Base-by-base conservation (phyloP, 768 basidiomycete species). In the Phlebiopsis gigantea region DNA sequence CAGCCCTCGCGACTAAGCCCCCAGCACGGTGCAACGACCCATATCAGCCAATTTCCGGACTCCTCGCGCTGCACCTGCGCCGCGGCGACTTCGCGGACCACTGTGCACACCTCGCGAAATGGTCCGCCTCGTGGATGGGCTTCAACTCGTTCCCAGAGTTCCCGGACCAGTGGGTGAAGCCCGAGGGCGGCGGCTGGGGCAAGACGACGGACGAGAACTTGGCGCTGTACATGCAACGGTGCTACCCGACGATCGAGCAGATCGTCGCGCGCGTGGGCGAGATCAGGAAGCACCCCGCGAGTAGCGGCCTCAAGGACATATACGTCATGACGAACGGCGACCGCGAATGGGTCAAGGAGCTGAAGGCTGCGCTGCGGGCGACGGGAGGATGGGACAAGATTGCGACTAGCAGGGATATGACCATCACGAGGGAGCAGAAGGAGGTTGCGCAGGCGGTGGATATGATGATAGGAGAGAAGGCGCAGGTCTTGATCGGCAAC, bases 401-500 rank as follows among this genome's bases (percentile, higher is more conserved):
- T 5, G 65, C 63, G 56, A 78, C 72, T 56, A 75, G 68, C 45
- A 61, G 68, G 21, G 79, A 81, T 56, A 56, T 82, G 50, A 58
- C 53, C 28, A 46, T 81, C 25, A 72, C 66, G 1, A 64, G 63
- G 64, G 77, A 78, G 61, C 76, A 81, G 63, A 65, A 66, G 53
- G 75, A 71, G 46, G 74, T 79, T 19, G 67, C 67, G 0, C 75
- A 78, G 62, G 77, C 75, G 43, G 61, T 81, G 41, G 80, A 82
- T 58, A 82, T 82, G 77, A 66, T 74, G n/a, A 71, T 80, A 31
- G 78, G 74, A 1, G 66, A 73, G 57, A 64, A 69, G 57, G 78
- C 78, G 4, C 76, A 79, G 54, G 70, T 74, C 17, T 75, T 82
- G 62, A 66, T 80, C 39, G 80, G 79, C 15, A 81, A 82, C 49